Evolutionary conservation across 2,329 filamentous ascomycete species (phyloP), one percentile per base, ranked within the genome.

Genomic region (Neocucurbitaria cava): DNA sequence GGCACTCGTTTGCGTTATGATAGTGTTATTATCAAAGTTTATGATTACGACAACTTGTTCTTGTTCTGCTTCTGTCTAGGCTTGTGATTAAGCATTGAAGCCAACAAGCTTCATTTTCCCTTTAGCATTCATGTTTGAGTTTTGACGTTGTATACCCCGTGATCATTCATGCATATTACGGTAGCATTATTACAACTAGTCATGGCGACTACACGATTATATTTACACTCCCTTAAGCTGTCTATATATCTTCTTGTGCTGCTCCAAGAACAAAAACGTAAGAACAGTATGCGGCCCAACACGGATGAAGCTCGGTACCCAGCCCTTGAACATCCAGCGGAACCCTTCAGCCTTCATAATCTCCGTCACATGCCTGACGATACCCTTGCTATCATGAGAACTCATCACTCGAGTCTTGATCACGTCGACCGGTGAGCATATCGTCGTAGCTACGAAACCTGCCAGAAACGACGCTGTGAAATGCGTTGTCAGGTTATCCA

Each of bases 351-450:
- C 79, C 49, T 80, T 83, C 61, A 87, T 90, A 28, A 93, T 87
- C 40, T 90, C 86, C 38, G 79, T 77, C 49, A 96, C 77, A 20
- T 92, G 74, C 51, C 79, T 79, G 3, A 84, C 60, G 26, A 95
- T 76, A 23, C 83, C 80, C 60, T 84, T 76, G 31, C 76, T 77
- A 59, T 84, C 70, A 11, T 79, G 78, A 1, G 87, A 84, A 58
- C 87, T 89, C 92, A 96, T 96, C 68, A 96, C 85, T 21, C 90
- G 83, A 9, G 92, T 96, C 82, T 96, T 96, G 78, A 96, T 88
- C 26, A 96, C 92, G 75, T 96, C 92, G 46, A 96, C 88, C 0
- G 92, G 92, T 52, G 87, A 92, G 62, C 90, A 95, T 11, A 94
- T 85, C 0, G 91, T 95, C 1, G 92, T 94, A 4, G 92, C 92